Evolutionary conservation across 768 basidiomycete species (phyloP).

Genomic region (Calocera cornea): DNA sequence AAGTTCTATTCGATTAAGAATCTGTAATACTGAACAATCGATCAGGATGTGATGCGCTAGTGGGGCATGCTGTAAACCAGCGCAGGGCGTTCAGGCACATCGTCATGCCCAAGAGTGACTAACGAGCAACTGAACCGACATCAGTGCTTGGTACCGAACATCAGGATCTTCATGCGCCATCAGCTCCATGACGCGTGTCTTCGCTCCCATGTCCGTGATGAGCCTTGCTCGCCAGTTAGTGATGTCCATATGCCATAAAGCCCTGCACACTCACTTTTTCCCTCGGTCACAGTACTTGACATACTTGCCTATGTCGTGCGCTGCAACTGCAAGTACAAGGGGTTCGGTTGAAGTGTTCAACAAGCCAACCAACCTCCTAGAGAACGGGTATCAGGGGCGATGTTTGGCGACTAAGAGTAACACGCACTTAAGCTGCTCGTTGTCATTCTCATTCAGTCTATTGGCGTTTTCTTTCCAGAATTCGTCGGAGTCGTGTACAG

Average conservation of each 20-base stretch:
- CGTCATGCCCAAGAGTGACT: conserved; percentile 64
- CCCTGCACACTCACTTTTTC: conserved; percentile 56
- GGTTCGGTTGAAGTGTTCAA: conserved; percentile 59
- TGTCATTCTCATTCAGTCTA: conserved; percentile 72
- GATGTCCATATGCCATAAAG: background rate
- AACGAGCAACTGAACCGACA: conserved; percentile 82
- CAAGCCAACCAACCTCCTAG: conserved; percentile 59
- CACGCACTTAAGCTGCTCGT: conserved; percentile 67
- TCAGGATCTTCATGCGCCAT: conserved; percentile 38
- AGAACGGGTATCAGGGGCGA: background rate
- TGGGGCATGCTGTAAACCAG: too few species aligned
- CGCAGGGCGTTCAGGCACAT: background rate
- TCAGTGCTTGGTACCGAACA: conserved; percentile 81
- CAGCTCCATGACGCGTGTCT: conserved; percentile 33
- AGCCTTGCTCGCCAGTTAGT: conserved; percentile 32
- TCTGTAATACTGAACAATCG: too few species aligned
- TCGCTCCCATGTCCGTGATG: conserved; percentile 74
- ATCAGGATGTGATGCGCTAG: too few species aligned
- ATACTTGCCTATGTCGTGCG: conserved; percentile 87
- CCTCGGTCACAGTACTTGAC: conserved; percentile 83
- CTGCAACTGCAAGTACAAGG: conserved; percentile 75
- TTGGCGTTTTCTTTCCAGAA: conserved; percentile 96
- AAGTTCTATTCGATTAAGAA: too few species aligned
- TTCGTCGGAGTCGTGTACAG: conserved; percentile 88
- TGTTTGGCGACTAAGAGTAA: background rate